Base-by-base conservation (phyloP, 345 rosid species). In the Boechera divaricarpa region DNA sequence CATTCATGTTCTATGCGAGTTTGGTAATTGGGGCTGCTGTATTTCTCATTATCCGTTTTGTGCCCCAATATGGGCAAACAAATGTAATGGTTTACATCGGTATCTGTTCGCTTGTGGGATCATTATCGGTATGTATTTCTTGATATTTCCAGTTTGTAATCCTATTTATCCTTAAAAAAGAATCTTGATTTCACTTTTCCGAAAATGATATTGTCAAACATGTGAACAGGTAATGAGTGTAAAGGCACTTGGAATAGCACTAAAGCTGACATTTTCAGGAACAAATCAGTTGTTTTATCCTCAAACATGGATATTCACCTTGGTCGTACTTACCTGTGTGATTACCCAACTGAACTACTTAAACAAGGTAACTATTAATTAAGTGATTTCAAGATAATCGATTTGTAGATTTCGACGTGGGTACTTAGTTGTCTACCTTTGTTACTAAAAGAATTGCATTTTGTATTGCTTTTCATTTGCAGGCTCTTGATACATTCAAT, bases 401-500 rank as follows among this genome's bases (percentile, higher is more conserved):
- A 9, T 63, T 32, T 41, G 63, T 32, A 32, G 69, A 41, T 10
- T 41, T 42, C 39, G 33, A 35, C 66, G 42, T 64, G n/a, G 41
- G 51, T 28, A 7, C 38, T 29, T 47, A 42, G 52, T 18, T 58
- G 32, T 16, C 26, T n/a, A 36, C 21, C 36, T 63, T 57, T 58
- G 29, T 31, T 39, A 28, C 48, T 58, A 36, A 28, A 41, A 11
- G 70, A 67, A 38, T 26, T 58, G 26, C 35, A 0, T 59, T 47
- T 61, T n/a, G 18, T 13, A 12, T 53, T 55, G 77, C 74, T 72
- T 72, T 52, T 78, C 11, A 33, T 44, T 60, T 67, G 83, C 95
- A 91, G 97, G 98, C 97, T 55, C 97, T 93, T 72, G 98, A 91
- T 78, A 93, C 95, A 73, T 93, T 93, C 82, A 91, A 89, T 83